phyloP scores from a whole-genome alignment of 495 filamentous ascomycete species.

The Beverwykella pulmonaria region DNA sequence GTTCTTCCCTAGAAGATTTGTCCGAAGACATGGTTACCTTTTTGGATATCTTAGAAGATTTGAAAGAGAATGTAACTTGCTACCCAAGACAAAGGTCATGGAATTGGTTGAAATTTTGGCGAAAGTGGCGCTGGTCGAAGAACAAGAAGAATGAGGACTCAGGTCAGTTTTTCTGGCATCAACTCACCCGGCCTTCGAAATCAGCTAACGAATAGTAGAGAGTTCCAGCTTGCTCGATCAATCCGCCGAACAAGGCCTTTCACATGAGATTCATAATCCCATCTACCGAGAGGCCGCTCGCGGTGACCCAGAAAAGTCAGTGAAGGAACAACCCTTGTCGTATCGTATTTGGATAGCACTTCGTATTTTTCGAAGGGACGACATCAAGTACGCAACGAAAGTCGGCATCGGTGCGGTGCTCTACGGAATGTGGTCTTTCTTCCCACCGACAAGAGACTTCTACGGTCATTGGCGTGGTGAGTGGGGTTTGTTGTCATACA shows the following conservation, averaged over 20 bases:
- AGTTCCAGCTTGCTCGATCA: slow-evolving; percentile 22
- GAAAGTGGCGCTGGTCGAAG: slow-evolving; percentile 31
- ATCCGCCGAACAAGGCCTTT: slow-evolving; percentile 31
- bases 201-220: slow-evolving; percentile 21
- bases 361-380: slow-evolving; percentile 63
- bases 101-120: slow-evolving; percentile 89
- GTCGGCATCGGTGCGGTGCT: slow-evolving; percentile 86
- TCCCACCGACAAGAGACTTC: slow-evolving; percentile 72
- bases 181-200: background rate
- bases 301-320: slow-evolving; percentile 32
- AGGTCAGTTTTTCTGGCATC: slow-evolving; percentile 5
- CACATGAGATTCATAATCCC: slow-evolving; percentile 33
- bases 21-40: slow-evolving; percentile 84
- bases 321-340: slow-evolving; percentile 37
- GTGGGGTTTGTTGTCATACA: slow-evolving; percentile 95
- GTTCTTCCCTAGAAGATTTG: slow-evolving; percentile 83
- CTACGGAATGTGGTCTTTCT: slow-evolving; percentile 84
- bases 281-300: slow-evolving; percentile 26
- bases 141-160: slow-evolving; percentile 10
- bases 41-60: slow-evolving; percentile 79
- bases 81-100: slow-evolving; percentile 65
- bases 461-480: slow-evolving; percentile 92
- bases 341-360: slow-evolving; percentile 64
- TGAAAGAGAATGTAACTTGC: slow-evolving; percentile 69
- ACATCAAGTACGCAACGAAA: slow-evolving; percentile 82